Evolutionary conservation across 1,284 basidiomycete species (phyloP).

Genomic region (Polyporus tsugae): DNA sequence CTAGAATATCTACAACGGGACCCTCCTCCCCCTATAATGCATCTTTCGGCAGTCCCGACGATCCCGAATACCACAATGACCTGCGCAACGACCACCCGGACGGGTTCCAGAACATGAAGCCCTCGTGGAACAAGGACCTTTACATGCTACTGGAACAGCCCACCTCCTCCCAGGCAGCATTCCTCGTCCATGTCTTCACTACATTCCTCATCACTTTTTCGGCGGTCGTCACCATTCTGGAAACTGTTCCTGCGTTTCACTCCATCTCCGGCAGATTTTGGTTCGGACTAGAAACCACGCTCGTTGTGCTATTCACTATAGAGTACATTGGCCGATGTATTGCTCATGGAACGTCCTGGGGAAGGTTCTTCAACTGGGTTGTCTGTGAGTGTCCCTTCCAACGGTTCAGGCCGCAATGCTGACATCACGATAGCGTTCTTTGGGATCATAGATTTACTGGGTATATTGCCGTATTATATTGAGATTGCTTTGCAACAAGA

Average conservation of each 20-base stretch:
- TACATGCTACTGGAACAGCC: slow-evolving; percentile 74
- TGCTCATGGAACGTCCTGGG: slow-evolving; percentile 73
- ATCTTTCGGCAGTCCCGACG: slow-evolving; percentile 22
- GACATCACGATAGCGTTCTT: slow-evolving; percentile 69
- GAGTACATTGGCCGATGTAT: slow-evolving; percentile 75
- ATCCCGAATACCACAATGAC: slow-evolving; percentile 21
- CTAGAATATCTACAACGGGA: slow-evolving; percentile 20
- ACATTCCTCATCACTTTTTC: slow-evolving; percentile 74
- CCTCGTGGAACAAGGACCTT: slow-evolving; percentile 64
- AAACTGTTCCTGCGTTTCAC: slow-evolving; percentile 87
- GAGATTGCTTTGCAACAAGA: slow-evolving; percentile 86
- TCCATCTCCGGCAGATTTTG: slow-evolving; percentile 73
- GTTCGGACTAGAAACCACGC: slow-evolving; percentile 82
- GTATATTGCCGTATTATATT: slow-evolving; percentile 88
- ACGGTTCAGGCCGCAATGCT: neutral
- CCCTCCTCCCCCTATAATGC: slow-evolving; percentile 23
- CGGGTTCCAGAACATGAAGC: slow-evolving; percentile 48
- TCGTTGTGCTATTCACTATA: slow-evolving; percentile 85
- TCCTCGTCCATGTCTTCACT: slow-evolving; percentile 68
- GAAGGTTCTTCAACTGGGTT: slow-evolving; percentile 67
- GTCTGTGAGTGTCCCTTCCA: slow-evolving; percentile 58
- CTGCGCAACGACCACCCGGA: slow-evolving; percentile 36
- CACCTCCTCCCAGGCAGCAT: slow-evolving; percentile 70
- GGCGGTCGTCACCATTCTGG: slow-evolving; percentile 83
- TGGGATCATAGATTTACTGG: slow-evolving; percentile 84